phyloP scores from a whole-genome alignment of 257 asterid species.

The Nicotiana knightiana region DNA sequence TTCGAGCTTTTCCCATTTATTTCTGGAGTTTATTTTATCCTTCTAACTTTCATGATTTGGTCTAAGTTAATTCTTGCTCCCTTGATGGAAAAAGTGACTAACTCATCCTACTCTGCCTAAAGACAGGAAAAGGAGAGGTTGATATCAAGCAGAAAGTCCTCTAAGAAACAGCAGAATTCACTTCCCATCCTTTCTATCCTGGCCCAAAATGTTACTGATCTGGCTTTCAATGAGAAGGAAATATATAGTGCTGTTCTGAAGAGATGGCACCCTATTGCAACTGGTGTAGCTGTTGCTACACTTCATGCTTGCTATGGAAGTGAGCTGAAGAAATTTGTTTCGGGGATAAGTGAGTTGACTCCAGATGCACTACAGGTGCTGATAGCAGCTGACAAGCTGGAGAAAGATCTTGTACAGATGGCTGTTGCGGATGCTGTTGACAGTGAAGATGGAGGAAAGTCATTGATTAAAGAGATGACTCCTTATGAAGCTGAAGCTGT shows the following conservation, averaged over 20 bases:
- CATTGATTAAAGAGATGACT: constrained; percentile 86
- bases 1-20: not conserved
- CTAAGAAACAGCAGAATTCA: constrained; percentile 56
- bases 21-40: not conserved
- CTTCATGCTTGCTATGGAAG: constrained; percentile 78
- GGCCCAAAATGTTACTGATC: constrained; percentile 64
- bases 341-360: constrained; percentile 63
- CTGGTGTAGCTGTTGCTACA: constrained; percentile 83
- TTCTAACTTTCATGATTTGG: not conserved
- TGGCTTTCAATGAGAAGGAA: constrained; percentile 87
- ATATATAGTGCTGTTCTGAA: constrained; percentile 80
- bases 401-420: constrained; percentile 83
- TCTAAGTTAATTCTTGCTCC: not conserved
- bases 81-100: constrained; percentile 15
- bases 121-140: constrained; percentile 88
- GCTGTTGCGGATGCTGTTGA: constrained; percentile 86
- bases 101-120: constrained; percentile 49
- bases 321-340: constrained; percentile 68
- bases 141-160: constrained; percentile 55
- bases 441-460: constrained; percentile 97
- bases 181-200: constrained; percentile 74
- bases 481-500: constrained; percentile 91
- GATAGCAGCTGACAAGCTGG: constrained; percentile 81
- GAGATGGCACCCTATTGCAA: constrained; percentile 83
- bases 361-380: constrained; percentile 92